These are phyloP conservation scores for Phytopythium ostracodes DNA, from an alignment of 352 stramenopile genomes.

Conservation along the genomic window DNA sequence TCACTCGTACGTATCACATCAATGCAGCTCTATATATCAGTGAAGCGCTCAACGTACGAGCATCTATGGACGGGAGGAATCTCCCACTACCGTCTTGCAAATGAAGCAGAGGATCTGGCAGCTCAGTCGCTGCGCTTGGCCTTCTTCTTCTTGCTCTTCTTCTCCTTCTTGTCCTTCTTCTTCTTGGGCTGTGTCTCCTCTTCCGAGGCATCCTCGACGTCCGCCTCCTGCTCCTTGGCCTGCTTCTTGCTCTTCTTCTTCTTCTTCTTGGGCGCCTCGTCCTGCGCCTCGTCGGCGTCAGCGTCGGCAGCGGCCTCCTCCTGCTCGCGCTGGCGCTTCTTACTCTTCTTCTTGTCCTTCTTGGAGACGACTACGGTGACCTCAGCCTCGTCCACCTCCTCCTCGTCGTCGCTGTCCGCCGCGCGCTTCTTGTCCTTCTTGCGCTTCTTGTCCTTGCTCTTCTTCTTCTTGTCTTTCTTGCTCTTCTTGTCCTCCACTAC, in stretches of 20 bases:
- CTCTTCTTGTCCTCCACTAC: conserved; percentile 33
- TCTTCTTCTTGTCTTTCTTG: conserved; percentile 36
- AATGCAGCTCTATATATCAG: neutral
- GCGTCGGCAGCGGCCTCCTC: neutral
- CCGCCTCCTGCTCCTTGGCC: conserved; percentile 11
- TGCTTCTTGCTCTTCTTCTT: conserved; percentile 37
- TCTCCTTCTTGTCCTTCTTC: conserved; percentile 41
- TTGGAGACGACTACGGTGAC: neutral
- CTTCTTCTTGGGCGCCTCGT: conserved; percentile 2
- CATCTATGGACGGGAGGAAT: neutral
- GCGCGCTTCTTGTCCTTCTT: conserved; percentile 44
- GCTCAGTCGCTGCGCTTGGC: conserved; percentile 27
- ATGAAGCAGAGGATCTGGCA: neutral
- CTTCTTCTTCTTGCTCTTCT: conserved; percentile 53
- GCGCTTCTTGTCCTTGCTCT: conserved; percentile 49
- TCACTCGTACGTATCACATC: neutral
- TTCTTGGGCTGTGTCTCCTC: conserved; percentile 21
- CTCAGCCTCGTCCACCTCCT: neutral
- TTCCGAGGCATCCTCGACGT: conserved; percentile 18
- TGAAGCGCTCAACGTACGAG: neutral
- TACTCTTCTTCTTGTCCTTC: conserved; percentile 5
- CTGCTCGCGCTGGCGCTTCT: conserved; percentile 1
- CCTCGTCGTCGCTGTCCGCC: neutral
- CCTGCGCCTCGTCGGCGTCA: conserved; percentile 7
- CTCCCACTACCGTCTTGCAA: neutral